phyloP scores from a whole-genome alignment of 2,329 filamentous ascomycete genomes.

The Penicillium sp. region DNA sequence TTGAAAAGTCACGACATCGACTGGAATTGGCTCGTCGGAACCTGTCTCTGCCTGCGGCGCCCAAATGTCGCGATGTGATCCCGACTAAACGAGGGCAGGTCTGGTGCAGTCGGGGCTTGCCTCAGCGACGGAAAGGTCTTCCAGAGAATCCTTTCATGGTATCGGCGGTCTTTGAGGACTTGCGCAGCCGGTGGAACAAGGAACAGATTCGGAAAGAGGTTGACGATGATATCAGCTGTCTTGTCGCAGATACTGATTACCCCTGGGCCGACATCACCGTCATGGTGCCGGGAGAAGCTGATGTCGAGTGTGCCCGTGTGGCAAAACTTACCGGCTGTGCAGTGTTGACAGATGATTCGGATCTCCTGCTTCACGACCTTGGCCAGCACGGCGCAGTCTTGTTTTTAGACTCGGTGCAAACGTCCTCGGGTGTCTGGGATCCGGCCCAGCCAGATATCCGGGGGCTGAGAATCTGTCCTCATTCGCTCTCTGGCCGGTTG shows the following conservation, averaged over 20 bases:
- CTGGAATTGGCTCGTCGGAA: constrained; percentile 50
- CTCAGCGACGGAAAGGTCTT: constrained; percentile 33
- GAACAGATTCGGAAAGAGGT: constrained; percentile 21
- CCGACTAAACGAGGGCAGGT: constrained; percentile 21
- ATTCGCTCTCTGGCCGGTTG: constrained; percentile 31
- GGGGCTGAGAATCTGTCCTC: constrained; percentile 39
- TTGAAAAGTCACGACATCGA: constrained; percentile 56
- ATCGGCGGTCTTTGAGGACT: constrained; percentile 68
- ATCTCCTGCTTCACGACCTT: constrained; percentile 73
- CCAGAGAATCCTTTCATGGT: constrained; percentile 69
- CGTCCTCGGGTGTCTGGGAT: constrained; percentile 14
- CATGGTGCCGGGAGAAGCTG: constrained; percentile 80
- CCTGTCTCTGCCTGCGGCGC: neutral
- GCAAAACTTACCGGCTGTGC: constrained; percentile 57
- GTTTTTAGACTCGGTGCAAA: constrained; percentile 65
- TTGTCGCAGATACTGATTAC: constrained; percentile 18
- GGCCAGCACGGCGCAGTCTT: constrained; percentile 60
- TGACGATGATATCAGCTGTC: constrained; percentile 10
- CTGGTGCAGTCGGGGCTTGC: constrained; percentile 23
- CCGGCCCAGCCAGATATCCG: constrained; percentile 21
- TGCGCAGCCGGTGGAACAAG: constrained; percentile 49
- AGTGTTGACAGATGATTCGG: constrained; percentile 79
- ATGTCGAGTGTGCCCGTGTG: constrained; percentile 70
- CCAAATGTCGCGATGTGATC: constrained; percentile 11
- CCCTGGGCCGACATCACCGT: constrained; percentile 41